phyloP scores from a whole-genome alignment of 2,329 filamentous ascomycete genomes.

The Plectosphaerella cucumerina region DNA sequence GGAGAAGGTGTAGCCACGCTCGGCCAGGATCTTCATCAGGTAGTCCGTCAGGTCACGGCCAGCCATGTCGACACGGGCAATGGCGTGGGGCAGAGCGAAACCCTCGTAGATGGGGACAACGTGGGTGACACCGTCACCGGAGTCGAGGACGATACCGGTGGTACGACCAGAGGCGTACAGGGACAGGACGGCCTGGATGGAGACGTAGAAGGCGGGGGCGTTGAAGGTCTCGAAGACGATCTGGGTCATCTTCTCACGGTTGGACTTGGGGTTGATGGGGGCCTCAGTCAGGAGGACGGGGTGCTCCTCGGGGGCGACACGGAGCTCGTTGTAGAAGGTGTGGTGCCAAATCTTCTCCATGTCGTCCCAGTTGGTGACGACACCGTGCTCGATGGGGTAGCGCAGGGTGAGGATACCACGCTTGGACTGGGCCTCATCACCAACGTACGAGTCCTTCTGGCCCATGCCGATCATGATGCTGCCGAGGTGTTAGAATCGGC shows the following conservation, averaged over 20 bases:
- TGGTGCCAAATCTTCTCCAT: slow-evolving; percentile 99
- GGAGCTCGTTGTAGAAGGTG: slow-evolving; percentile 99
- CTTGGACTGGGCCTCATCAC: slow-evolving; percentile 99
- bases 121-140: slow-evolving; percentile 99
- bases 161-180: slow-evolving; percentile 99
- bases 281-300: slow-evolving; percentile 98
- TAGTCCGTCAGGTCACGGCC: slow-evolving; percentile 99
- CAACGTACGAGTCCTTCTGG: slow-evolving; percentile 99
- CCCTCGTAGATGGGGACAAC: slow-evolving; percentile 99
- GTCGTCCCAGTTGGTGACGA: slow-evolving; percentile 99
- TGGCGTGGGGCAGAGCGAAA: slow-evolving; percentile 99
- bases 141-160: slow-evolving; percentile 99
- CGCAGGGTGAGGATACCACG: slow-evolving; percentile 99
- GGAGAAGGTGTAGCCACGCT: slow-evolving; percentile 99
- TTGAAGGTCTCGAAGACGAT: slow-evolving; percentile 99
- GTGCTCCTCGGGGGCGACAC: slow-evolving; percentile 99
- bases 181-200: slow-evolving; percentile 98
- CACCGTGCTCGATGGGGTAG: slow-evolving; percentile 99
- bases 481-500: slow-evolving; percentile 25
- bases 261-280: slow-evolving; percentile 99
- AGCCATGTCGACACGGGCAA: slow-evolving; percentile 99
- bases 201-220: slow-evolving; percentile 99
- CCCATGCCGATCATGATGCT: slow-evolving; percentile 99
- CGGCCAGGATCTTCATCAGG: slow-evolving; percentile 99
- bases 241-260: slow-evolving; percentile 99